phyloP scores from a whole-genome alignment of 306 rosid genomes.

The Quercus engelmannii region DNA sequence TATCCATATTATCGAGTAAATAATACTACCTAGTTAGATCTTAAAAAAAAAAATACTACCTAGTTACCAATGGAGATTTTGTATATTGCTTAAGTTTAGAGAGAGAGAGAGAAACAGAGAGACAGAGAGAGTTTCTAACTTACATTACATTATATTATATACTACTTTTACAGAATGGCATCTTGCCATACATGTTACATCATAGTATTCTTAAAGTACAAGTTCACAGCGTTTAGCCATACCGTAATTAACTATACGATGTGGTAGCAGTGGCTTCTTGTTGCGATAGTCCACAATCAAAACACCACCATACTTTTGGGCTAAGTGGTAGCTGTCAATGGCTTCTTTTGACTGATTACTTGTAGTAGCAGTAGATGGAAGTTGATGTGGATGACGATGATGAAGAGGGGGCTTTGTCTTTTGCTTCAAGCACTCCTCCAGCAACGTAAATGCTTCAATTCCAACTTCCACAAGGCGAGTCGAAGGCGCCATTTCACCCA shows the following conservation, averaged over 20 bases:
- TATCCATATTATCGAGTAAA: too few species aligned
- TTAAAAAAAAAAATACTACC: too few species aligned
- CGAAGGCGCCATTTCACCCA: background rate
- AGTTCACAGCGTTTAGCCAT: background rate
- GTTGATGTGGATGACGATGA: background rate
- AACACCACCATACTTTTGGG: background rate
- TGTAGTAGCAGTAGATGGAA: background rate
- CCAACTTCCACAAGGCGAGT: background rate
- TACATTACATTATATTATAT: background rate
- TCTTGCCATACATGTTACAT: background rate
- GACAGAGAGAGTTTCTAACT: background rate
- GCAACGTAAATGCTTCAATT: background rate
- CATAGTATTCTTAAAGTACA: background rate
- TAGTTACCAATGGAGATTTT: too few species aligned
- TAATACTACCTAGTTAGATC: too few species aligned
- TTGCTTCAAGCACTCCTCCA: background rate
- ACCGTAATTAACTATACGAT: background rate
- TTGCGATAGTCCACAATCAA: background rate
- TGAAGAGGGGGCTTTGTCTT: background rate
- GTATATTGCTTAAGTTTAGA: too few species aligned
- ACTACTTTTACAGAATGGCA: background rate
- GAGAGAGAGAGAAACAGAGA: too few species aligned
- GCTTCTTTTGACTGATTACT: background rate
- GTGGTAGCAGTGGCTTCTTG: background rate
- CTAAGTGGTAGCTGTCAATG: slow-evolving; percentile 11